These are phyloP conservation scores for Pulveroboletus sp. DNA, from an alignment of 768 basidiomycete species.

Conservation along the genomic window DNA sequence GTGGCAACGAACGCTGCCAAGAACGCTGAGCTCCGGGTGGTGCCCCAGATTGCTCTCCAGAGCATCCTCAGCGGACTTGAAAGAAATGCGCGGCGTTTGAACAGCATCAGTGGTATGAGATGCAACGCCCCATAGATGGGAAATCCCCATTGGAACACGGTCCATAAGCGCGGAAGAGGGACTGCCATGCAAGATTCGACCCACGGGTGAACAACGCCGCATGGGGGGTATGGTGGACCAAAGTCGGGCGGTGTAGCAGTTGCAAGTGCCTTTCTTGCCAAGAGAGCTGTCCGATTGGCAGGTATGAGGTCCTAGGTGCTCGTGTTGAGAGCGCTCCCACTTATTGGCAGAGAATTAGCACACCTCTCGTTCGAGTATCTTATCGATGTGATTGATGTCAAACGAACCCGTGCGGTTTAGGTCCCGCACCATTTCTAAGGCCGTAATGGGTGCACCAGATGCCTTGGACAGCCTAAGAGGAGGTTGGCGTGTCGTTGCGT, in stretches of 20 bases:
- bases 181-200: constrained; percentile 46
- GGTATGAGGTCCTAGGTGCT: constrained; percentile 49
- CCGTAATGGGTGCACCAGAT: constrained; percentile 54
- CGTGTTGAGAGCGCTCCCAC: not conserved
- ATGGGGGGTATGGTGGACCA: constrained; percentile 53
- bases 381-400: constrained; percentile 53
- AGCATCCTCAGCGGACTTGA: constrained; percentile 65
- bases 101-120: constrained; percentile 79
- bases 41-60: constrained; percentile 61
- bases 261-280: constrained; percentile 38
- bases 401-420: constrained; percentile 56
- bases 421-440: constrained; percentile 55
- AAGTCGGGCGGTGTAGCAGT: constrained; percentile 34
- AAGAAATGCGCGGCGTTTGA: constrained; percentile 65
- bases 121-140: constrained; percentile 87
- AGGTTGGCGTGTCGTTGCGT: not conserved
- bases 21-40: constrained; percentile 81
- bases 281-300: constrained; percentile 46
- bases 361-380: constrained; percentile 46
- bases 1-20: constrained; percentile 76
- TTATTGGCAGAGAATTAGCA: constrained; percentile 7
- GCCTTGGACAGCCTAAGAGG: constrained; percentile 66
- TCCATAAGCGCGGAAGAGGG: constrained; percentile 56
- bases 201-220: constrained; percentile 77
- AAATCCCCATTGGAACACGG: constrained; percentile 80